These are phyloP conservation scores for Rosa lucieae DNA, from an alignment of 306 rosid species.

Conservation along the genomic window DNA sequence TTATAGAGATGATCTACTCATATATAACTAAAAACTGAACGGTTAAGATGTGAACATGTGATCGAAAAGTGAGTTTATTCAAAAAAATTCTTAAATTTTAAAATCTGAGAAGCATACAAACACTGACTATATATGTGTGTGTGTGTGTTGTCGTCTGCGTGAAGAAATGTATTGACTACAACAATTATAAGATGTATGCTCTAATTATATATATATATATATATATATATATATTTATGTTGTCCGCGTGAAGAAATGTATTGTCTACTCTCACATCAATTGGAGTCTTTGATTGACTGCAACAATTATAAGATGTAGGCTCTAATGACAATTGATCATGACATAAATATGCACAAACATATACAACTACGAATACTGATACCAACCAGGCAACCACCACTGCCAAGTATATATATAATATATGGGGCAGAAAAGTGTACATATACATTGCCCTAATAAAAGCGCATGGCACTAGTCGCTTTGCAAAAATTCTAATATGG, in stretches of 20 bases:
- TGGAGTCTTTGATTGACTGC: not conserved
- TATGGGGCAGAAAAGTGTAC: not conserved
- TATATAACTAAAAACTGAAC: too few species aligned
- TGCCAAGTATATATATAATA: not conserved
- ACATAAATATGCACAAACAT: not conserved
- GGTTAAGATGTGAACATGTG: too few species aligned
- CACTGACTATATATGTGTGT: too few species aligned
- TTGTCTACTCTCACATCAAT: not conserved
- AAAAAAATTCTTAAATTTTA: too few species aligned
- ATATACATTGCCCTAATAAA: not conserved
- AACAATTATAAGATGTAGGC: not conserved
- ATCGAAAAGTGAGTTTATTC: too few species aligned
- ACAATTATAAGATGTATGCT: not conserved
- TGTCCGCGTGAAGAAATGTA: not conserved
- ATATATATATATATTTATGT: too few species aligned
- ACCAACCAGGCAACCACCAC: not conserved
- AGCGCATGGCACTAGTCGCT: not conserved
- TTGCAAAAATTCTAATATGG: not conserved
- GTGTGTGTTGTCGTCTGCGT: not conserved
- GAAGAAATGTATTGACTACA: not conserved
- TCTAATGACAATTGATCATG: conserved; percentile 14
- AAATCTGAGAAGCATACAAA: too few species aligned
- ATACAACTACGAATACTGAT: not conserved
- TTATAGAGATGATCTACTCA: too few species aligned
- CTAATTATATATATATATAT: too few species aligned